A percentile compares a stretch with the other conserved stretches of the same genome.
Evolutionary conservation across 768 basidiomycete genomes (phyloP).

Genomic region (Lactarius trivialis): DNA sequence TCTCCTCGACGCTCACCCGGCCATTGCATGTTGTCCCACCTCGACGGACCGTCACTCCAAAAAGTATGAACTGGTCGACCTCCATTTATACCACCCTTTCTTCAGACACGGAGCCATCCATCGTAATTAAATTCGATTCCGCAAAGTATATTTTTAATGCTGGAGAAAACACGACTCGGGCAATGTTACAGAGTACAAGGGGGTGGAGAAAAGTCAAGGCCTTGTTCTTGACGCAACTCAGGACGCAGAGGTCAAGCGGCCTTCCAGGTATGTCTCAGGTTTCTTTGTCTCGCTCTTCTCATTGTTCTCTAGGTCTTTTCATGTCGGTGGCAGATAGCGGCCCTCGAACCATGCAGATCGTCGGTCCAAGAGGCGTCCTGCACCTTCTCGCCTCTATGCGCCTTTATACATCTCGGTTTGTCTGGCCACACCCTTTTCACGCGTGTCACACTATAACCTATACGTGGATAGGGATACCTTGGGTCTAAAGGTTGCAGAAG

Average conservation of each 20-base stretch:
- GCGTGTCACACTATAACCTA: not conserved
- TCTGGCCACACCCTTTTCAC: not conserved
- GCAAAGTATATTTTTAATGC: conserved; percentile 86
- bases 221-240: conserved; percentile 65
- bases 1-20: conserved; percentile 2
- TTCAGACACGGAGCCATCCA: conserved; percentile 75
- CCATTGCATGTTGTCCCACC: conserved; percentile 1
- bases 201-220: conserved; percentile 62
- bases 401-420: conserved; percentile 59
- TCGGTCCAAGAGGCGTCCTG: conserved; percentile 67
- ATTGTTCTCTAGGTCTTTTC: conserved; percentile 47
- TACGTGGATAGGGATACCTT: conserved; percentile 42
- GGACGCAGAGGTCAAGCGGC: conserved; percentile 59
- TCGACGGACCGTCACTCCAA: not conserved
- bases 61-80: conserved; percentile 53
- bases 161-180: conserved; percentile 72
- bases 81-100: conserved; percentile 52
- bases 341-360: conserved; percentile 48
- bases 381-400: conserved; percentile 71
- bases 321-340: conserved; percentile 77
- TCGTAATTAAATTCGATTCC: conserved; percentile 68
- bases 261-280: conserved; percentile 53
- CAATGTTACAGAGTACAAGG: conserved; percentile 60
- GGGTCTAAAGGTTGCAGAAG: conserved; percentile 40
- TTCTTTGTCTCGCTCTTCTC: not conserved